Base-by-base conservation (phyloP, 2,329 filamentous ascomycete genomes). In the Colletotrichum tofieldiae region DNA sequence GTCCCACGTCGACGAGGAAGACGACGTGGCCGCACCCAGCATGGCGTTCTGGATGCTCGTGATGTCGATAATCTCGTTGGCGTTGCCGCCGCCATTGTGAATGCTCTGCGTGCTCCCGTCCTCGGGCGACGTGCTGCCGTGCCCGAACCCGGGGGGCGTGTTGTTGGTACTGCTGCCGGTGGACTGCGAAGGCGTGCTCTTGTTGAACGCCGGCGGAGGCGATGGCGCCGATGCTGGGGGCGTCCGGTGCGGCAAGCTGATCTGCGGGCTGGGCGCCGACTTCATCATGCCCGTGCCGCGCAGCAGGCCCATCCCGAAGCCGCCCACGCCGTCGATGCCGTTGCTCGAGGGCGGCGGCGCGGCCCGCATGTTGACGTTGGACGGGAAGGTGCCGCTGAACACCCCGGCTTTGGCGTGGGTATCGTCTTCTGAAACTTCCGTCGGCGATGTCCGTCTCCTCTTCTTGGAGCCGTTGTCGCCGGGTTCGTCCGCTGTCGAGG, bases 401-500 rank as follows among this genome's bases (percentile, higher is more conserved):
- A 37, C 9, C 5, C 26, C 69, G 9, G 37, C 47, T 39, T 59
- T 29, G 29, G 26, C 37, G 7, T 32, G 43, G 4, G 55, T 23
- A 11, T 26, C n/a, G 14, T 26, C 29, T 1, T 54, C 61, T 5
- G 29, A 41, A 26, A 23, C 45, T 20, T 18, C 37, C 6, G 67
- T 43, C 41, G 59, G 26, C 5, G 75, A 74, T 8, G 67, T 76
- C 4, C 77, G 72, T 37, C 67, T 75, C 20, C 77, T 72, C 65
- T 78, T 78, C 43, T 65, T 75, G 26, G 75, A 62, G 3, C 41
- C 37, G 7, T 52, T 56, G n/a, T 58, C 49, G 23, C 20, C 18
- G 7, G n/a, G n/a, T 23, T 49, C 18, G 5, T 16, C 23, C 20
- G 60, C 18, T 7, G 45, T 6, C 6, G 35, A 12, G 16, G 20